Evolutionary conservation across 306 rosid species (phyloP).

Genomic region (Vigna radiata): DNA sequence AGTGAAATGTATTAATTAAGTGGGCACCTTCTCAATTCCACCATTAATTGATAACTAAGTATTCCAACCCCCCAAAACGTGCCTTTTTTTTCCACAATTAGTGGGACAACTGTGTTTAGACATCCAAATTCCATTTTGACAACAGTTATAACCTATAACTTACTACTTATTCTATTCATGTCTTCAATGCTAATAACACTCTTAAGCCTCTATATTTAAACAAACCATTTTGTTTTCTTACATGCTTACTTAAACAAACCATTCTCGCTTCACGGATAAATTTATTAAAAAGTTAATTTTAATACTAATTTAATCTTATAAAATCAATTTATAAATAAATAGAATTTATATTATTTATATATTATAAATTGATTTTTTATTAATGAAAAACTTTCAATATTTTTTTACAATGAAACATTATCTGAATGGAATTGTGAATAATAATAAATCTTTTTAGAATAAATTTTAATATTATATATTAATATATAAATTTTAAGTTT

Average conservation of each 20-base stretch:
- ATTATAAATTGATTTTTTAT: no score
- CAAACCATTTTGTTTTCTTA: conserved; percentile 13
- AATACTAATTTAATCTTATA: no score
- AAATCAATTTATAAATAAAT: no score
- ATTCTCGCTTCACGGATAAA: conserved; percentile 35
- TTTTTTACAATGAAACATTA: no score
- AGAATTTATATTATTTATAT: no score
- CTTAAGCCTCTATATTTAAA: conserved; percentile 9
- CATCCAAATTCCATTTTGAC: conserved; percentile 22
- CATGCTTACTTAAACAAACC: conserved; percentile 8
- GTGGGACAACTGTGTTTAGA: conserved; percentile 3
- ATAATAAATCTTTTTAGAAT: no score
- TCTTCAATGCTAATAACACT: not conserved
- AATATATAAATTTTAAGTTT: no score
- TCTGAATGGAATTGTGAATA: no score
- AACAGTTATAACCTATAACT: not conserved
- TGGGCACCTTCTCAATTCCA: conserved; percentile 38
- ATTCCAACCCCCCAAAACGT: conserved; percentile 27
- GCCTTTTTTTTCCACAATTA: conserved; percentile 19
- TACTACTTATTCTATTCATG: not conserved
- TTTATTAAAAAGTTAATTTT: no score
- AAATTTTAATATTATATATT: no score
- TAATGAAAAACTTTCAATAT: no score
- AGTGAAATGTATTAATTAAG: conserved; percentile 35
- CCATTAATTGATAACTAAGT: conserved; percentile 25